These are phyloP conservation scores for Apophysomyces sp. DNA, from an alignment of 371 early-diverging fungal genomes.

Conservation along the genomic window DNA sequence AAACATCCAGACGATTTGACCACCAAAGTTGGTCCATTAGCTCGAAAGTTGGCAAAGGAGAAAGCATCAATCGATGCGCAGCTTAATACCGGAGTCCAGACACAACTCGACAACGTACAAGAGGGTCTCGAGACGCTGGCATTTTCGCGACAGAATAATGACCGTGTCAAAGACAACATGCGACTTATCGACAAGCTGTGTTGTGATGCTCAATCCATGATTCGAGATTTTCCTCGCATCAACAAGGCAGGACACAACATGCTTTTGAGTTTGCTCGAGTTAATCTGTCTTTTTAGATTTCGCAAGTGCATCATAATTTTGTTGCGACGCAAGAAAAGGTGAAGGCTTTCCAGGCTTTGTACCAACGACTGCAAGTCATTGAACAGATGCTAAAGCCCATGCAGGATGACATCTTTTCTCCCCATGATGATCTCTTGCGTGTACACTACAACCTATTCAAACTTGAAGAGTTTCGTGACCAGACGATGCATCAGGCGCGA, in stretches of 20 bases:
- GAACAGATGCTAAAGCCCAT: constrained; percentile 75
- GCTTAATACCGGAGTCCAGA: constrained; percentile 89
- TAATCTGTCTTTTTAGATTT: constrained; percentile 59
- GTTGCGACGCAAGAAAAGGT: constrained; percentile 83
- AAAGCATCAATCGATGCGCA: constrained; percentile 94
- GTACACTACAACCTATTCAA: constrained; percentile 89
- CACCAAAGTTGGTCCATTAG: constrained; percentile 75
- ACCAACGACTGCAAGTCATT: constrained; percentile 74
- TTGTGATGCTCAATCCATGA: constrained; percentile 78
- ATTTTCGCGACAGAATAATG: constrained; percentile 66
- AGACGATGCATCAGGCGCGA: constrained; percentile 76
- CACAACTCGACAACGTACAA: constrained; percentile 89
- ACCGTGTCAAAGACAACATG: constrained; percentile 71
- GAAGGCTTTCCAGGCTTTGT: constrained; percentile 81
- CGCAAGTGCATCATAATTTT: constrained; percentile 91
- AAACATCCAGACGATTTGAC: constrained; percentile 94
- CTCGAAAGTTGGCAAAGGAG: constrained; percentile 84
- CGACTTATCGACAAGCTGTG: constrained; percentile 81
- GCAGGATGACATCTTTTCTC: constrained; percentile 56
- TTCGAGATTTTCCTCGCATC: constrained; percentile 85
- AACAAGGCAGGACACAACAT: constrained; percentile 59
- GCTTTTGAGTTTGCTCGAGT: not conserved
- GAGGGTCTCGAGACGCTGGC: constrained; percentile 82
- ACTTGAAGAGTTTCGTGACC: constrained; percentile 84
- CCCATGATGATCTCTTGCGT: constrained; percentile 74